phyloP scores from a whole-genome alignment of 139 green algal species.

The Bryopsis sp. region DNA sequence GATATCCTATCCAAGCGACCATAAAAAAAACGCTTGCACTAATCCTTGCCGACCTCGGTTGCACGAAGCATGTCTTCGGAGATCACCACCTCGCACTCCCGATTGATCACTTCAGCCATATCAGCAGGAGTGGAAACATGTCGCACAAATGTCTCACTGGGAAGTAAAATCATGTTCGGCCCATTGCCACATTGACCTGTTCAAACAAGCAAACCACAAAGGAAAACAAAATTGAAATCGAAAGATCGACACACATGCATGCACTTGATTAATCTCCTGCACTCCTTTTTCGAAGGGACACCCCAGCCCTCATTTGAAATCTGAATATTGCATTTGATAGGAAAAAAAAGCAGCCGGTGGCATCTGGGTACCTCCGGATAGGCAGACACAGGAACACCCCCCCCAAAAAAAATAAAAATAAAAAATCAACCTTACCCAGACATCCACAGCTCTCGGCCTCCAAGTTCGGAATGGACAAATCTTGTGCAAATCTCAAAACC shows the following conservation, averaged over 20 bases:
- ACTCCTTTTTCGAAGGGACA: too few species aligned
- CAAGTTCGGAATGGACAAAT: conserved; percentile 31
- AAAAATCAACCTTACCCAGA: conserved; percentile 23
- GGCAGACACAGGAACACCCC: not conserved
- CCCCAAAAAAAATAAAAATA: not conserved
- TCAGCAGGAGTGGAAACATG: conserved; percentile 38
- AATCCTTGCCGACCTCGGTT: conserved; percentile 20
- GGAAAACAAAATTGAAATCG: not conserved
- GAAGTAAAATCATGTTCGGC: conserved; percentile 50
- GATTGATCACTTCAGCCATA: conserved; percentile 28
- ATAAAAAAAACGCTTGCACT: not conserved
- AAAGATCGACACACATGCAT: conserved; percentile 32
- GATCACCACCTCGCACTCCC: conserved; percentile 23
- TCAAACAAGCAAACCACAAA: not conserved
- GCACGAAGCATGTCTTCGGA: conserved; percentile 22
- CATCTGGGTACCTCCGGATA: not conserved
- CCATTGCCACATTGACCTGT: conserved; percentile 42
- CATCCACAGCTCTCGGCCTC: conserved; percentile 27
- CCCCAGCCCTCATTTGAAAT: too few species aligned
- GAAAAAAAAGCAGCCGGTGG: not conserved
- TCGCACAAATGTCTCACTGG: conserved; percentile 26
- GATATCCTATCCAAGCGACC: too few species aligned
- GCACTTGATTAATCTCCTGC: too few species aligned
- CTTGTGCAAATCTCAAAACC: conserved; percentile 34
- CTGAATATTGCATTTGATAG: not conserved